Conservation (phyloP, 2,329 filamentous ascomycete species). For the Stagonosporopsis cucurbitacearum region DNA sequence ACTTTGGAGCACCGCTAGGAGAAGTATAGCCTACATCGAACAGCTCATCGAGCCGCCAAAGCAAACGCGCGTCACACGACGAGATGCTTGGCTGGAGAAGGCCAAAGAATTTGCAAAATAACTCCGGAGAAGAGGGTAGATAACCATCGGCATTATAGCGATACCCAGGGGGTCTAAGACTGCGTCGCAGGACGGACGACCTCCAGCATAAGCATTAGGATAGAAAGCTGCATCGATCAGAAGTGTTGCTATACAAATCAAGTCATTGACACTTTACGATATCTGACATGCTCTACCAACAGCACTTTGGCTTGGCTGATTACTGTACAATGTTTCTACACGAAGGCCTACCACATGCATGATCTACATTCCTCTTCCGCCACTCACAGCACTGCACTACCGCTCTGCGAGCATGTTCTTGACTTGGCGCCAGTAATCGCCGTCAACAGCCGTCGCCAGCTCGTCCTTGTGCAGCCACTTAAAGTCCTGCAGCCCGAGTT, state of each 20-base stretch:
- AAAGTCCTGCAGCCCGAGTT: constrained; percentile 78
- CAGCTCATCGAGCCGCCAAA: neutral
- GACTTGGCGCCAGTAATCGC: constrained; percentile 75
- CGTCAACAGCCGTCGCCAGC: constrained; percentile 70
- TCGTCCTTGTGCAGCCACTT: constrained; percentile 93
- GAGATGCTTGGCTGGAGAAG: neutral
- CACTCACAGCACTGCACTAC: constrained; percentile 52
- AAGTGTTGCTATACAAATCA: neutral
- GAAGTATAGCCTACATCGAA: constrained; percentile 26
- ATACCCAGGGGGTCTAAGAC: constrained; percentile 7
- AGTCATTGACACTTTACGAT: neutral
- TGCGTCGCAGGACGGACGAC: neutral
- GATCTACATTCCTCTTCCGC: constrained; percentile 5
- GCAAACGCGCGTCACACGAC: neutral
- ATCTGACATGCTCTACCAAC: neutral
- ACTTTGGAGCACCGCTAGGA: constrained; percentile 46
- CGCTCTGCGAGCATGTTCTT: constrained; percentile 84
- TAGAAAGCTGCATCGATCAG: constrained; percentile 5
- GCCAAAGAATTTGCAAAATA: neutral
- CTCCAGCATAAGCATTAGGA: neutral
- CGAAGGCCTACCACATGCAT: constrained; percentile 6
- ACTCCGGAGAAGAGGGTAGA: constrained; percentile 8
- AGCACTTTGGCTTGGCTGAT: neutral
- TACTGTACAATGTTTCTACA: constrained; percentile 21
- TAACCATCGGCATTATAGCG: constrained; percentile 8